Conservation (phyloP, 2,329 filamentous ascomycete species). For the Laburnicola sp. region DNA sequence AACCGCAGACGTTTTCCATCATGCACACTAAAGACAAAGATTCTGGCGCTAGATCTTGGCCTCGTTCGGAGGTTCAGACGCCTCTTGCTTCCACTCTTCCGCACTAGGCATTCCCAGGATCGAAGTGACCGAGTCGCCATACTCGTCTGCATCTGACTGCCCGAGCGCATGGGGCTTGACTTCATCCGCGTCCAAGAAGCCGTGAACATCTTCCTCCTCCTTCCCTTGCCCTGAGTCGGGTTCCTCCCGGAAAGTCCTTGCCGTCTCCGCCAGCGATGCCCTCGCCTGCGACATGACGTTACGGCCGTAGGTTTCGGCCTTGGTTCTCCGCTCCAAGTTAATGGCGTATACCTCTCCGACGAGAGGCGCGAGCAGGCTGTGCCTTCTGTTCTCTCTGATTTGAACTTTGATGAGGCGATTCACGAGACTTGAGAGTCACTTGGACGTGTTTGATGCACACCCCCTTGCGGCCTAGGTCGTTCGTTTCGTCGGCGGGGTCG, state of each 20-base stretch:
- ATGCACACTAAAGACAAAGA: too few relatives aligned
- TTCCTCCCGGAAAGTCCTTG: conserved; percentile 19
- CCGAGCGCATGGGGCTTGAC: neutral
- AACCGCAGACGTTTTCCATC: too few relatives aligned
- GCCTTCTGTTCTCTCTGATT: conserved; percentile 17
- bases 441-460: conserved; percentile 56
- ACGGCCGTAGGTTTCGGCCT: conserved; percentile 20
- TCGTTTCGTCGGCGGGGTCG: conserved; percentile 61
- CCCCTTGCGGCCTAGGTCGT: conserved; percentile 58
- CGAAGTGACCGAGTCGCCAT: conserved; percentile 3
- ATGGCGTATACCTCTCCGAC: conserved; percentile 27
- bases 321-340: conserved; percentile 17
- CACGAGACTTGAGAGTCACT: conserved; percentile 43
- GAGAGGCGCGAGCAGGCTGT: conserved; percentile 23
- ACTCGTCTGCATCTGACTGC: neutral
- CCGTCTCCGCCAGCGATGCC: conserved; percentile 11
- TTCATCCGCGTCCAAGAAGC: neutral
- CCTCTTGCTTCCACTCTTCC: neutral
- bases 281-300: conserved; percentile 5
- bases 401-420: conserved; percentile 15
- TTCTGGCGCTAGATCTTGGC: neutral
- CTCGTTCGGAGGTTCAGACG: neutral
- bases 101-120: conserved; percentile 5
- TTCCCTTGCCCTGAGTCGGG: conserved; percentile 1
- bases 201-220: neutral